Evolutionary conservation across 139 green algal species (phyloP), one percentile per base, ranked within the genome.

Genomic region (Closterium sp.): DNA sequence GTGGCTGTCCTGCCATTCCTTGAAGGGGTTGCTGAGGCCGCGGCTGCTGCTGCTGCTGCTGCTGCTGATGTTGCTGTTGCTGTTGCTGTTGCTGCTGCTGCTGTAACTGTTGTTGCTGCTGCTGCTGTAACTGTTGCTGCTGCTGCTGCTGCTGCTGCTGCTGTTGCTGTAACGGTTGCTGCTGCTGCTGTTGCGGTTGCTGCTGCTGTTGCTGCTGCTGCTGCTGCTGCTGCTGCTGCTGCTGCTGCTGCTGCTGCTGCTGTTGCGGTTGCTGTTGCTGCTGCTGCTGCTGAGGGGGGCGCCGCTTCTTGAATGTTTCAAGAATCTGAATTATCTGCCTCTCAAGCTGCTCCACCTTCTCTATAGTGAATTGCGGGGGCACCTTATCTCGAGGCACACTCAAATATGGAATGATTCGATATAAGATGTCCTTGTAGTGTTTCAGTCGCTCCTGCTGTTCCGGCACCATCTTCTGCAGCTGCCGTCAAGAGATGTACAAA

Each of bases 131-230:
- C 31, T 89, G 86, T 25, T 89, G 86, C 9, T 89, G 86, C 16
- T 89, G 86, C 8, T 89, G 86, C 66, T 89, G 86, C 31, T 89
- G 86, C 66, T 89, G 86, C 66, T 89, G 89, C 84, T 91, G 89
- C 84, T 87, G 89, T 2, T 91, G 89, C 84, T 89, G 55, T 34
- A 89, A 21, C 84, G 89, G 25, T 25, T 91, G 89, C 36, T 76
- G 89, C 84, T 91, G 89, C n/a, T 91, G 89, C 66, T 91, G 89
- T 64, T 88, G 89, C 66, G 89, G 89, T 2, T 91, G 89, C n/a
- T 91, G 89, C 36, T 88, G 89, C 36, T 91, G 89, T 25, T 91
- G 89, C 84, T 91, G 43, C 66, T 91, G 43, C 1, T 91, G 43
- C 66, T 91, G 43, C 66, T 91, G 43, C 36, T 76, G 66, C 30